Evolutionary conservation across 1,139 yeast genomes (phyloP).

Genomic region (Protomyces inouyei): DNA sequence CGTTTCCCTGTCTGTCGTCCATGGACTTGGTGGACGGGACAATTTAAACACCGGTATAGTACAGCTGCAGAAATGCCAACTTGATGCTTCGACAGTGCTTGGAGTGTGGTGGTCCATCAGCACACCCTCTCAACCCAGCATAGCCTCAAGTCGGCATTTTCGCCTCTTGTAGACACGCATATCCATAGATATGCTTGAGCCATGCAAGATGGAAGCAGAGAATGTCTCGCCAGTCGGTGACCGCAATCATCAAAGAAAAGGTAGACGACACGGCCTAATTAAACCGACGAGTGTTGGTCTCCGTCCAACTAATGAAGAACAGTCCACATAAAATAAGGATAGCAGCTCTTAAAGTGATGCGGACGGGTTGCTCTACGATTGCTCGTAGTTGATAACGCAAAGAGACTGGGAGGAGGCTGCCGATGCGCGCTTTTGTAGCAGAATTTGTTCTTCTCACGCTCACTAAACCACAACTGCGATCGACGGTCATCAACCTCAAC

Average conservation of each 20-base stretch:
- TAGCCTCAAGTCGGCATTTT: too few species aligned
- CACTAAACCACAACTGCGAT: too few species aligned
- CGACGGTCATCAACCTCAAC: too few species aligned
- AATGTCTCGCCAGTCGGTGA: background rate
- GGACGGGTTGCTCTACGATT: slow-evolving; percentile 1
- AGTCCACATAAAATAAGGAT: background rate
- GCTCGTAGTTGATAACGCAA: background rate
- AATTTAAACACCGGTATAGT: slow-evolving; percentile 18
- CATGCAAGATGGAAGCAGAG: background rate
- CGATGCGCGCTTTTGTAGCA: too few species aligned
- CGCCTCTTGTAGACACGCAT: too few species aligned
- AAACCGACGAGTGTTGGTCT: background rate
- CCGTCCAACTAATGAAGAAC: slow-evolving; percentile 2
- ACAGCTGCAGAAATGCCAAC: too few species aligned
- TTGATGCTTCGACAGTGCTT: too few species aligned
- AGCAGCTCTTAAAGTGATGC: slow-evolving; percentile 2
- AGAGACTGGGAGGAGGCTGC: background rate
- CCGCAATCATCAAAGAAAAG: background rate
- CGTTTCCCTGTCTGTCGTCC: slow-evolving; percentile 27
- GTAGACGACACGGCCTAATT: background rate
- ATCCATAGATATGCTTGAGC: too few species aligned
- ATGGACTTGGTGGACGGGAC: slow-evolving; percentile 24
- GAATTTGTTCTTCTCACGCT: too few species aligned
- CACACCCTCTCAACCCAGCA: too few species aligned
- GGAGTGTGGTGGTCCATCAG: too few species aligned